A percentile compares a stretch with the other conserved stretches of the same genome.
phyloP scores from a whole-genome alignment of 768 basidiomycete species.

The Tulasnella sp. region DNA sequence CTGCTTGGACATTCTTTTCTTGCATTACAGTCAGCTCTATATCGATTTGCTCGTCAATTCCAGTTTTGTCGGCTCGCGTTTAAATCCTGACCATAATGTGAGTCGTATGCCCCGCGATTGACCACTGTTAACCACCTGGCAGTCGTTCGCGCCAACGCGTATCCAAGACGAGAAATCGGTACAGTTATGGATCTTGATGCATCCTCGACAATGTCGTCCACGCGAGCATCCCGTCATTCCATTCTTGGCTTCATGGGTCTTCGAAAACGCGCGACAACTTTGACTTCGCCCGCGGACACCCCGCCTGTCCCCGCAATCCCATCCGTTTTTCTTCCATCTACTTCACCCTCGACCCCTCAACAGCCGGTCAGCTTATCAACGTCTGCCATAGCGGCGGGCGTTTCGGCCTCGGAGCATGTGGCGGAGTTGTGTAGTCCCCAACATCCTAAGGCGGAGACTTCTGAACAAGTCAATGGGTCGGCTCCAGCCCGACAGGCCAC shows the following conservation, averaged over 20 bases:
- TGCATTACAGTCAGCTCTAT: no score
- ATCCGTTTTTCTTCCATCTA: not conserved
- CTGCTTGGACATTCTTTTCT: no score
- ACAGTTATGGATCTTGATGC: no score
- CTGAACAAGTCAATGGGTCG: not conserved
- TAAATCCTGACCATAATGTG: no score
- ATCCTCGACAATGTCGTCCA: not conserved
- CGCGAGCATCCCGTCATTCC: conserved; percentile 4
- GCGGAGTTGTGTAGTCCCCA: not conserved
- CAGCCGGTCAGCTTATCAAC: not conserved
- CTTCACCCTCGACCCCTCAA: not conserved
- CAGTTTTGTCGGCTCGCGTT: no score
- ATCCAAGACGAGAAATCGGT: no score
- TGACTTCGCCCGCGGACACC: not conserved
- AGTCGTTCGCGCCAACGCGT: no score
- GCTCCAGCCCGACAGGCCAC: not conserved
- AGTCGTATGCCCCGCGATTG: no score
- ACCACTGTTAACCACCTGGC: no score
- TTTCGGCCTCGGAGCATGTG: not conserved
- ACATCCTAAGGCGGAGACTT: not conserved
- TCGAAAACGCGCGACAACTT: not conserved
- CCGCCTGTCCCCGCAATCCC: not conserved
- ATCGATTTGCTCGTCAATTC: no score
- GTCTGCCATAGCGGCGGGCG: not conserved
- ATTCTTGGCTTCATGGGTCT: conserved; percentile 3